A percentile compares a stretch with the other conserved stretches of the same genome.
Evolutionary conservation across 345 rosid species (phyloP).

Genomic region (Rubroshorea leprosula): DNA sequence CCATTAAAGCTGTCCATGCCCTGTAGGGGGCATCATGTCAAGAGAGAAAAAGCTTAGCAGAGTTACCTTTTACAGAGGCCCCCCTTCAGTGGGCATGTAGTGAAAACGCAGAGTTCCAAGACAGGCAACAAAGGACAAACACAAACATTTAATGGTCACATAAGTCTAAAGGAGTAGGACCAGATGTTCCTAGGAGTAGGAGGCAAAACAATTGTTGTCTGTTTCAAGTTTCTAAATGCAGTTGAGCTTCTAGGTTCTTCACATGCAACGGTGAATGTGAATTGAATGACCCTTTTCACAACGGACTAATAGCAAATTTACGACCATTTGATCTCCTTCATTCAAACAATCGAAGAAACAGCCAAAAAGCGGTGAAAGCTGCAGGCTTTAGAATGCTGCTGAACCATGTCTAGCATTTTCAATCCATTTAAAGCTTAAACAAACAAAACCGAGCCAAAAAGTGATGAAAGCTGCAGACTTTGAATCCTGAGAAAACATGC

Average conservation of each 20-base stretch:
- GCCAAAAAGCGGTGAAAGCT: too few species aligned
- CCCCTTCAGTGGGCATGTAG: slow-evolving; percentile 12
- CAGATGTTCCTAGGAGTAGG: neutral
- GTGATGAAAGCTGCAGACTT: neutral
- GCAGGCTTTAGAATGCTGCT: too few species aligned
- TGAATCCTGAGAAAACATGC: neutral
- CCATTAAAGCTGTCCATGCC: slow-evolving; percentile 22
- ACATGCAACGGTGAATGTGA: neutral
- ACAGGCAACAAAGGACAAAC: slow-evolving; percentile 9
- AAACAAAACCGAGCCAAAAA: too few species aligned
- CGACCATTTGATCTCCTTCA: neutral
- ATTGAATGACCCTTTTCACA: neutral
- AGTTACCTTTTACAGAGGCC: slow-evolving; percentile 15
- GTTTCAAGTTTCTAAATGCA: neutral
- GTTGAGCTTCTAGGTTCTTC: slow-evolving; percentile 5
- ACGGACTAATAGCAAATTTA: too few species aligned
- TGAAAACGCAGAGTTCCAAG: slow-evolving; percentile 14
- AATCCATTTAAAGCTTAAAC: too few species aligned
- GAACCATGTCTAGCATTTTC: neutral
- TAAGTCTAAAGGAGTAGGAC: slow-evolving; percentile 10
- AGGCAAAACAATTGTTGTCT: slow-evolving; percentile 9
- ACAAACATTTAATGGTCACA: slow-evolving; percentile 13
- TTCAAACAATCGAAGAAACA: too few species aligned
- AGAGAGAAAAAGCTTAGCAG: slow-evolving; percentile 6
- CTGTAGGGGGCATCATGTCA: slow-evolving; percentile 18